phyloP scores from a whole-genome alignment of 1,284 basidiomycete genomes.

The Heterobasidion irregulare region DNA sequence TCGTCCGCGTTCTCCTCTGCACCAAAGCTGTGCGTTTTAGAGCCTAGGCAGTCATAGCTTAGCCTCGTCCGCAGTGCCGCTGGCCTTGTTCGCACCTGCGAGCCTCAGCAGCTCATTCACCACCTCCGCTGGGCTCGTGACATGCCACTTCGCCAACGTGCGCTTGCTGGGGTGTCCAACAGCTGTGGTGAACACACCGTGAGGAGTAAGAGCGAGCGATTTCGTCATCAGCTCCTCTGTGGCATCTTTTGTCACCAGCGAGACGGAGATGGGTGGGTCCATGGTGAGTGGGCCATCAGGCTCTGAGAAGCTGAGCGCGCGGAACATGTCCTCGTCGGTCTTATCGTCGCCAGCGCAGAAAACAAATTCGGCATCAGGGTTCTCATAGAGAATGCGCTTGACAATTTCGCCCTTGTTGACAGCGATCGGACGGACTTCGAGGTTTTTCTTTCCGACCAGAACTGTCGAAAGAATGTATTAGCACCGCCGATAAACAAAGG shows the following conservation, averaged over 20 bases:
- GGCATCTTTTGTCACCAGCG: slow-evolving; percentile 31
- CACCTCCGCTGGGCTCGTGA: slow-evolving; percentile 71
- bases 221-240: slow-evolving; percentile 36
- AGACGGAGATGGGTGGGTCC: slow-evolving; percentile 70
- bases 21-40: too few relatives aligned
- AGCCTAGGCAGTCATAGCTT: background rate
- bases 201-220: slow-evolving; percentile 54
- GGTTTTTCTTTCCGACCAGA: slow-evolving; percentile 95
- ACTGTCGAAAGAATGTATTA: slow-evolving; percentile 36
- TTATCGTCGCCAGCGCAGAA: slow-evolving; percentile 99
- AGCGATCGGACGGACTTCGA: slow-evolving; percentile 91
- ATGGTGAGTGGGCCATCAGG: slow-evolving; percentile 41
- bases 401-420: slow-evolving; percentile 99
- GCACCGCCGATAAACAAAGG: slow-evolving; percentile 7
- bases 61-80: background rate
- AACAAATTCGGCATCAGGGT: slow-evolving; percentile 91
- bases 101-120: slow-evolving; percentile 62
- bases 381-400: slow-evolving; percentile 84
- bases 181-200: slow-evolving; percentile 81
- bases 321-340: slow-evolving; percentile 98
- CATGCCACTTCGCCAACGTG: slow-evolving; percentile 85
- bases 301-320: slow-evolving; percentile 66
- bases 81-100: slow-evolving; percentile 19
- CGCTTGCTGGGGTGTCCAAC: slow-evolving; percentile 84
- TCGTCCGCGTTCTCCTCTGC: too few relatives aligned